A percentile compares a stretch with the other conserved stretches of the same genome.
Evolutionary conservation across 305 asterid genomes (phyloP).

Genomic region (Nicotiana rustica): DNA sequence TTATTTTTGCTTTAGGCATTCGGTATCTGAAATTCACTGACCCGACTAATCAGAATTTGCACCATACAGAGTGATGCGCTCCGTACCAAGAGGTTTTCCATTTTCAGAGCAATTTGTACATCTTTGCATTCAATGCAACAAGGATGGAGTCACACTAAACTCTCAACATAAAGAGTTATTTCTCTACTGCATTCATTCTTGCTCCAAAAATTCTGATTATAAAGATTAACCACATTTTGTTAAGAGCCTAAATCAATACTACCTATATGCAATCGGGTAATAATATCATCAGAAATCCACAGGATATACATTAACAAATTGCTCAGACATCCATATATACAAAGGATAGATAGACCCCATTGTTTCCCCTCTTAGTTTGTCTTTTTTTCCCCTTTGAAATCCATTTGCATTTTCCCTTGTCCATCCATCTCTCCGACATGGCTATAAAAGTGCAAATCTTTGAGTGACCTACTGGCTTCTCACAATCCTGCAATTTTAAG

Average conservation of each 20-base stretch:
- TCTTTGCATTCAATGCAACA: too few relatives aligned
- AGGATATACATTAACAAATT: neutral
- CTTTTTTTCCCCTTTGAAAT: neutral
- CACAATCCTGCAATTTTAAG: constrained; percentile 49
- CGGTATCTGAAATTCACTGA: neutral
- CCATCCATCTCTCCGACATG: constrained; percentile 11
- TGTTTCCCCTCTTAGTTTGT: neutral
- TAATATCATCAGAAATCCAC: neutral
- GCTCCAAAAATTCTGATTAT: too few relatives aligned
- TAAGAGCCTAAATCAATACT: too few relatives aligned
- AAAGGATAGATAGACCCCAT: neutral
- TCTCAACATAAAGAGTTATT: too few relatives aligned
- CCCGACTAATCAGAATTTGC: neutral
- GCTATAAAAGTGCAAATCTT: constrained; percentile 27
- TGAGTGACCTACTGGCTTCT: constrained; percentile 43
- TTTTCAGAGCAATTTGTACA: neutral
- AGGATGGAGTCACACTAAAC: too few relatives aligned
- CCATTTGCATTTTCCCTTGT: neutral
- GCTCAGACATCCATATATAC: constrained; percentile 4
- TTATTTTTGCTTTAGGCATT: neutral
- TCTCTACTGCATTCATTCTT: too few relatives aligned
- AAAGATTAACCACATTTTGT: too few relatives aligned
- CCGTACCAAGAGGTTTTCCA: neutral
- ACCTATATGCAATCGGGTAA: too few relatives aligned
- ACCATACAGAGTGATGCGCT: neutral